Base-by-base conservation (phyloP, 306 rosid genomes). In the Prunus salicina region DNA sequence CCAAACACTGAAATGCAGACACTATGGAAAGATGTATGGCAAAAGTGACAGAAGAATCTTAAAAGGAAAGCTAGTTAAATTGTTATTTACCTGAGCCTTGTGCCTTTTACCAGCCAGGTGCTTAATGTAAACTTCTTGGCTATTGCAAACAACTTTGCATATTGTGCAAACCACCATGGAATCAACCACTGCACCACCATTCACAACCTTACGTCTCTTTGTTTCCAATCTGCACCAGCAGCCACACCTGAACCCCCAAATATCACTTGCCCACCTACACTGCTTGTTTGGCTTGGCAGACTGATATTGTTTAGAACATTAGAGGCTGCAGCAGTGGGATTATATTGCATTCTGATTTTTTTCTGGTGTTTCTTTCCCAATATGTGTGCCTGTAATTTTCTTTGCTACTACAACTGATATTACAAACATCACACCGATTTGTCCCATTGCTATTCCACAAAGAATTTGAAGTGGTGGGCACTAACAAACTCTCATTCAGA, bases 91-190 rank as follows among this genome's bases (percentile, higher is more conserved):
- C 91, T 83, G 91, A 74, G 86, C 80, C 49, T 82, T 76, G 46
- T 92, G 96, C 79, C 77, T 89, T 82, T 80, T 85, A 80, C 96
- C 96, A 47, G 77, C 63, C 71, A 88, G 62, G 83, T 92, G 96
- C 73, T 79, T 85, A 69, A 18, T 76, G 65, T 62, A 92, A 71
- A 80, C 85, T 16, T 88, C 88, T 82, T 81, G 81, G 74, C 93
- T 88, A 56, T 82, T 85, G 82, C 93, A 85, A 47, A 62, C 83
- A 73, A 92, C 53, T 28, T 90, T 85, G 82, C 96, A 92, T 60
- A 76, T 61, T 8, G 76, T 19, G 81, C 93, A 92, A 64, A 82
- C 58, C 85, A 79, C 85, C 43, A 64, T 76, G 12, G 87, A 83
- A 79, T 88, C 88, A 66, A 53, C 55, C 3, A 82, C 66, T 1